Conservation (phyloP, 371 early-diverging fungal species). For the Mortierella sp. region DNA sequence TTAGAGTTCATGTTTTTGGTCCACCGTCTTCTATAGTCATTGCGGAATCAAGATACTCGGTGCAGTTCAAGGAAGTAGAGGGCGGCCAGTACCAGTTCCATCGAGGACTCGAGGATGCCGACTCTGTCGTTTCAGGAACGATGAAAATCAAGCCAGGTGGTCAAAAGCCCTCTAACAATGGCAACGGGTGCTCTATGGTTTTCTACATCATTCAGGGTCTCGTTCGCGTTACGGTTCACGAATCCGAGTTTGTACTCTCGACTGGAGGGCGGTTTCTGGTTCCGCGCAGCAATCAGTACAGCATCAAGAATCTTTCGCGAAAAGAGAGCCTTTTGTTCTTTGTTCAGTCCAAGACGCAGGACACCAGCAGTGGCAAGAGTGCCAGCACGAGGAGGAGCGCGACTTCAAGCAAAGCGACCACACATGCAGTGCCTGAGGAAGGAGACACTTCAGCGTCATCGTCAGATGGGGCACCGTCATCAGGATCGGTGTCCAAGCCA, state of each 20-base stretch:
- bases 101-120: constrained; percentile 41
- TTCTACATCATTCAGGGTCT: constrained; percentile 34
- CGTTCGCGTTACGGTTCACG: constrained; percentile 28
- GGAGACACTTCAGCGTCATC: too few species aligned
- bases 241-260: constrained; percentile 36
- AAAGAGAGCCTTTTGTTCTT: constrained; percentile 32
- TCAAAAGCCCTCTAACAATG: constrained; percentile 16
- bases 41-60: constrained; percentile 17
- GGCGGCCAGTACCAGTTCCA: constrained; percentile 38
- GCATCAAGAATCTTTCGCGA: constrained; percentile 25
- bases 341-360: constrained; percentile 23
- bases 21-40: constrained; percentile 8
- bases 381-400: not conserved
- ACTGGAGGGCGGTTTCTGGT: constrained; percentile 41
- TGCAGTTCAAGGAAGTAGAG: constrained; percentile 30
- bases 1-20: too few species aligned
- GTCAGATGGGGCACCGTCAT: too few species aligned
- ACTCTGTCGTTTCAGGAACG: constrained; percentile 29
- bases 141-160: constrained; percentile 32
- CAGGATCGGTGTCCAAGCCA: too few species aligned
- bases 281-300: constrained; percentile 38
- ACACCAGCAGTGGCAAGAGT: not conserved
- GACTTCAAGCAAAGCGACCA: too few species aligned
- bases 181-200: constrained; percentile 24
- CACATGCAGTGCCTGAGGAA: too few species aligned